Base-by-base conservation (phyloP, 2,329 filamentous ascomycete genomes). In the Aspergillus melleus region DNA sequence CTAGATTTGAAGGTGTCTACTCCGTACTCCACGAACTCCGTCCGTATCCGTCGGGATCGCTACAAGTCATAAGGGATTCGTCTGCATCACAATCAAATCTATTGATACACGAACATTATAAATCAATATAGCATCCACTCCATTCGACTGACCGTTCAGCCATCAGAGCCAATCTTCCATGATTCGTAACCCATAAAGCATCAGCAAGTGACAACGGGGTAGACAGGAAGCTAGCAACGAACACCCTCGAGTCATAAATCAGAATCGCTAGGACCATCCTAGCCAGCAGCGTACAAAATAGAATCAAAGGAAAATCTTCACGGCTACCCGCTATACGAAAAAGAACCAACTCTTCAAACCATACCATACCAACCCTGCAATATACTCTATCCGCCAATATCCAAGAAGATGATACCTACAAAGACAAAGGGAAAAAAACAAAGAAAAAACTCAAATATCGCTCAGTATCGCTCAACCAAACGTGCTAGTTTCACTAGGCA, bases 71-170 rank as follows among this genome's bases (percentile, higher is more conserved):
- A 4, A 22, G 22, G 22, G 22, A 22, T 22, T 22, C 22, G 24
- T 24, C 24, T 24, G 24, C 24, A 24, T 24, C 24, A 24, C 4
- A 24, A 39, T 44, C 32, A 56, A 56, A 47, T 56, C 67, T 47
- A 65, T 70, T 61, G 59, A 47, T 47, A 47, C 44, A 24, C 63
- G 62, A 66, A 54, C 53, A 47, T 20, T 24, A 12, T 46, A 64
- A 29, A 58, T 61, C 44, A 24, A 44, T 49, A 49, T 47, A 46
- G 19, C 32, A 55, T 47, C 42, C 53, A 24, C 47, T 47, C 30
- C 49, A 55, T 55, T 55, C 30, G 50, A 56, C 44, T 22, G 22
- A 24, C 42, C 6, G 12, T 14, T 29, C 49, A 42, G 54, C 26
- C 53, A 53, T 52, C 55, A 52, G 26, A 54, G 54, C 49, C 14